Percentiles rank a stretch among this genome's conserved stretches.
phyloP scores from a whole-genome alignment of 441 rosid genomes.

The Omphalea diandra region DNA sequence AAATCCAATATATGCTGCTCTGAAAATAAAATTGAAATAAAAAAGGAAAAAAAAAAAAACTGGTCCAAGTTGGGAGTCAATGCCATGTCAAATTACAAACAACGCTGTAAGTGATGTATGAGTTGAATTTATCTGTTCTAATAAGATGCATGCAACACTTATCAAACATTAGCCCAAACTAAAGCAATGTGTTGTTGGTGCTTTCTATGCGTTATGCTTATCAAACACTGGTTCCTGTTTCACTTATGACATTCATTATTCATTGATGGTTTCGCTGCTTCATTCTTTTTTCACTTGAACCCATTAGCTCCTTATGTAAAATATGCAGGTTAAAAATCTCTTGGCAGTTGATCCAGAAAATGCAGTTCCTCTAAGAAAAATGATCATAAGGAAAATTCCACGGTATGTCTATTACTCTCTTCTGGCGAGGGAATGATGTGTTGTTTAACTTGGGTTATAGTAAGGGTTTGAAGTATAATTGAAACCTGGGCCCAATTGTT shows the following conservation, averaged over 20 bases:
- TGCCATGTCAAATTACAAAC: too few relatives aligned
- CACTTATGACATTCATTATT: neutral
- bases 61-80: too few relatives aligned
- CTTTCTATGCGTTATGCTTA: too few relatives aligned
- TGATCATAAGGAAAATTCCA: slow-evolving; percentile 83
- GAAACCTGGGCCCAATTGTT: neutral
- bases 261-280: neutral
- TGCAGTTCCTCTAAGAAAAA: slow-evolving; percentile 73
- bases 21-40: neutral
- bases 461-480: neutral
- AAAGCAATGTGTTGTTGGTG: neutral
- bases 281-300: slow-evolving; percentile 6
- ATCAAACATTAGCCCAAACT: neutral
- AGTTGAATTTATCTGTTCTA: neutral
- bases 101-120: too few relatives aligned
- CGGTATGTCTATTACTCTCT: slow-evolving; percentile 43
- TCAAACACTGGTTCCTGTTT: neutral
- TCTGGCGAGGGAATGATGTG: neutral
- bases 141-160: neutral
- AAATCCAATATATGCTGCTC: neutral
- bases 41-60: too few relatives aligned
- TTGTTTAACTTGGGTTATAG: neutral
- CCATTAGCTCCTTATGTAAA: slow-evolving; percentile 16
- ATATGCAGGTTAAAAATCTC: slow-evolving; percentile 73
- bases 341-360: slow-evolving; percentile 66